Evolutionary conservation across 139 green algal species (phyloP).

Genomic region (Chlorella sp.): DNA sequence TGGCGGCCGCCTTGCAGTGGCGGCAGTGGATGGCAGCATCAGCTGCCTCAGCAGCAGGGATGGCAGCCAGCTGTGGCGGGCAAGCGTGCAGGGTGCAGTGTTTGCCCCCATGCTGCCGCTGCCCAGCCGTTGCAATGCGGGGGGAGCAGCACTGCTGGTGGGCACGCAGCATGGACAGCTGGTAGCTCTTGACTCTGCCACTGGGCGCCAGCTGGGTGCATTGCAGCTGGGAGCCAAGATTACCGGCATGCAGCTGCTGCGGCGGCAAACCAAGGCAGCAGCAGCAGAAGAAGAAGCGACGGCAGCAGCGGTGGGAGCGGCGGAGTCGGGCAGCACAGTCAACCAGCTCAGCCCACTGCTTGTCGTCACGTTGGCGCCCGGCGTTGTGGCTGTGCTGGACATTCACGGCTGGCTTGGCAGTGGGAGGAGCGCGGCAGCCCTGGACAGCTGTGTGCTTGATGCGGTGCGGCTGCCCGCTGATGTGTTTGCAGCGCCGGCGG

Average conservation of each 20-base stretch:
- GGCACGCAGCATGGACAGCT: slow-evolving; percentile 21
- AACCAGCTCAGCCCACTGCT: not conserved
- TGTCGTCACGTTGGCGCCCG: not conserved
- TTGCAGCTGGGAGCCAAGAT: not conserved
- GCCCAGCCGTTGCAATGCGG: not conserved
- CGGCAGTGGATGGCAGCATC: slow-evolving; percentile 26
- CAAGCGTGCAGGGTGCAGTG: not conserved
- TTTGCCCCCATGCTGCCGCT: slow-evolving; percentile 30
- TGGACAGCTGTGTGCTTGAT: not conserved
- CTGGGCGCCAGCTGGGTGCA: not conserved
- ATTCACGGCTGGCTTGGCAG: not conserved
- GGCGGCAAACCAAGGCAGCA: not conserved
- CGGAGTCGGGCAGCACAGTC: not conserved
- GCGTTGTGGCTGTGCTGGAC: not conserved
- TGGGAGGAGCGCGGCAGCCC: not conserved
- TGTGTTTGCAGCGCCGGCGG: slow-evolving; percentile 44
- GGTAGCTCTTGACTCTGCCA: not conserved
- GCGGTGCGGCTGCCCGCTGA: slow-evolving; percentile 38
- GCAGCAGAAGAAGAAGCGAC: not conserved
- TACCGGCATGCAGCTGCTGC: slow-evolving; percentile 10
- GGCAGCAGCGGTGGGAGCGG: too few relatives aligned
- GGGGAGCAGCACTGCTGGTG: not conserved
- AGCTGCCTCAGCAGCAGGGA: not conserved
- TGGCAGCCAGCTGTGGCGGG: not conserved
- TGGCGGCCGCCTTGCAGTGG: not conserved